These are phyloP conservation scores for Coemansia umbellata DNA, from an alignment of 192 early-diverging fungal species.

Conservation along the genomic window DNA sequence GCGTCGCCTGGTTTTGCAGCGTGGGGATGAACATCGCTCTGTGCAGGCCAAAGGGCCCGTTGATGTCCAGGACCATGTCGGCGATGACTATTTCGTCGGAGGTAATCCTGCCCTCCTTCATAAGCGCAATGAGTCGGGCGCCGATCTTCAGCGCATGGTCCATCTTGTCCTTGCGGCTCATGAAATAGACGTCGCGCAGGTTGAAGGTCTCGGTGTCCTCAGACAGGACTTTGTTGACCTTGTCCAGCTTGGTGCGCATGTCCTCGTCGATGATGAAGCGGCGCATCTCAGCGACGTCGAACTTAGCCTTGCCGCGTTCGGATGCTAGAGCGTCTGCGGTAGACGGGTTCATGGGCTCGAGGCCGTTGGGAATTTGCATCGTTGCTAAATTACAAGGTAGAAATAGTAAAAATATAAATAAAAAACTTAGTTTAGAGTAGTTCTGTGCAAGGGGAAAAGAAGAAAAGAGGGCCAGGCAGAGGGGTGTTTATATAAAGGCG, in stretches of 20 bases:
- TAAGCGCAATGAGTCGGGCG: slow-evolving; percentile 59
- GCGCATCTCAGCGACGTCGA: slow-evolving; percentile 62
- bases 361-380: slow-evolving; percentile 39
- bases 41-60: slow-evolving; percentile 65
- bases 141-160: slow-evolving; percentile 59
- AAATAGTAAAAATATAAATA: not conserved
- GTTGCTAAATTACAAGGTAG: not conserved
- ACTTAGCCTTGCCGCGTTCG: slow-evolving; percentile 67
- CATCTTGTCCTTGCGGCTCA: slow-evolving; percentile 68
- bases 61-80: slow-evolving; percentile 51
- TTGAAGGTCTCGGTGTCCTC: slow-evolving; percentile 67
- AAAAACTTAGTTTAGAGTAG: not conserved
- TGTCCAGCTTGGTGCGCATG: slow-evolving; percentile 55
- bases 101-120: slow-evolving; percentile 33
- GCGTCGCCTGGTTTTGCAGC: slow-evolving; percentile 64
- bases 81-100: slow-evolving; percentile 51
- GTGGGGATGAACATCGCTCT: slow-evolving; percentile 82
- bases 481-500: no score
- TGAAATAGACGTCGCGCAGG: slow-evolving; percentile 66
- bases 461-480: not conserved
- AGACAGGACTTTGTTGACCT: slow-evolving; percentile 58
- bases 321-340: slow-evolving; percentile 50
- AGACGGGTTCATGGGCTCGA: slow-evolving; percentile 26
- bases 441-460: not conserved
- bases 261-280: slow-evolving; percentile 64